Evolutionary conservation across 306 rosid genomes (phyloP).

Genomic region (Begonia masoniana): DNA sequence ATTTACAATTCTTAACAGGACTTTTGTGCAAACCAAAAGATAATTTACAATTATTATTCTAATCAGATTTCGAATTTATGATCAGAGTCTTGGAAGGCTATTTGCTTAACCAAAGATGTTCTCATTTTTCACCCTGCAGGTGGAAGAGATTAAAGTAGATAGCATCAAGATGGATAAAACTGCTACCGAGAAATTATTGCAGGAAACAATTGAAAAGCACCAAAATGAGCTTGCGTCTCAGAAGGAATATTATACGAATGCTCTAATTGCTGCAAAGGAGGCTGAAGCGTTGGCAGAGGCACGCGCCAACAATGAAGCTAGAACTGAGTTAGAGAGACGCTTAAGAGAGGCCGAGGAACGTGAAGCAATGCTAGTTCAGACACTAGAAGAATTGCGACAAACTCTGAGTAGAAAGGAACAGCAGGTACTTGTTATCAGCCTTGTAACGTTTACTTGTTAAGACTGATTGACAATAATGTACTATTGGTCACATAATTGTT

Average conservation of each 20-base stretch:
- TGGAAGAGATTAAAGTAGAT: conserved; percentile 95
- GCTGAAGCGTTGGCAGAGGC: conserved; percentile 95
- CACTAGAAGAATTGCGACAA: conserved; percentile 90
- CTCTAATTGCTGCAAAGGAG: conserved; percentile 92
- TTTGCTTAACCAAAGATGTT: conserved; percentile 7
- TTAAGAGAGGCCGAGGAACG: conserved; percentile 86
- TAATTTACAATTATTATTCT: too few relatives aligned
- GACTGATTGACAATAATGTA: conserved; percentile 6
- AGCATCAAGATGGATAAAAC: conserved; percentile 88
- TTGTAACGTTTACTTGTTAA: conserved; percentile 12
- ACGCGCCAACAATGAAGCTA: conserved; percentile 81
- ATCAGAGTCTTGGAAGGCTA: too few relatives aligned
- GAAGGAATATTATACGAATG: conserved; percentile 77
- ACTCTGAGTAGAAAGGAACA: conserved; percentile 91
- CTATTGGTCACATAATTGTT: conserved; percentile 8
- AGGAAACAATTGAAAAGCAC: conserved; percentile 89
- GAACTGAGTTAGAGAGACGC: conserved; percentile 81
- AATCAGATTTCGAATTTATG: too few relatives aligned
- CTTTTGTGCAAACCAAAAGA: too few relatives aligned
- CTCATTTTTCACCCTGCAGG: conserved; percentile 27
- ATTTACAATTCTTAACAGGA: too few relatives aligned
- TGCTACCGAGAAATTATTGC: conserved; percentile 87
- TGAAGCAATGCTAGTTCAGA: conserved; percentile 88
- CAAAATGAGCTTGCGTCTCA: conserved; percentile 77
- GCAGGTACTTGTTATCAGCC: conserved; percentile 50